Evolutionary conservation across 768 basidiomycete genomes (phyloP).

Genomic region (Coprinellus micaceus): DNA sequence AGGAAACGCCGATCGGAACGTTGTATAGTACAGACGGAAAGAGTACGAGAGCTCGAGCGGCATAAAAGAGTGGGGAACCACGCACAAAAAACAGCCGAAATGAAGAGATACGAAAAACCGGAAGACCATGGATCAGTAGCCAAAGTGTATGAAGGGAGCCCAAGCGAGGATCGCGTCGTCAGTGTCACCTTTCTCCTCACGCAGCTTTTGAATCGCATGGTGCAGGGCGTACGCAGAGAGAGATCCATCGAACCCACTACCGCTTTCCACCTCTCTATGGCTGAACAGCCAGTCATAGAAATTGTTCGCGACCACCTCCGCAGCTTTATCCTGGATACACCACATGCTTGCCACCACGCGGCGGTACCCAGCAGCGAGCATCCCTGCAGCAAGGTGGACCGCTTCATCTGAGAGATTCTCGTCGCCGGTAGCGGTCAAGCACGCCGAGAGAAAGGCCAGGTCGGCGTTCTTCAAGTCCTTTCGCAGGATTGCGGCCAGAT

Average conservation of each 20-base stretch:
- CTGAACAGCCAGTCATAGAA: constrained; percentile 22
- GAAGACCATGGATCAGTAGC: constrained; percentile 6
- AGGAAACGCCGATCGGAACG: too few species aligned
- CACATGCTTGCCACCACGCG: constrained; percentile 26
- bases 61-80: too few species aligned
- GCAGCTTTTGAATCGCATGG: constrained; percentile 17
- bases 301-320: constrained; percentile 23
- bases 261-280: neutral
- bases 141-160: neutral
- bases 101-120: too few species aligned
- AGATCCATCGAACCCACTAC: constrained; percentile 2
- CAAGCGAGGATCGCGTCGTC: neutral
- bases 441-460: neutral
- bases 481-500: neutral
- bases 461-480: neutral
- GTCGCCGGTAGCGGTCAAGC: neutral
- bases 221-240: constrained; percentile 18
- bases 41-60: too few species aligned
- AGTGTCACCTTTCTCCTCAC: neutral
- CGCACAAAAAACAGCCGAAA: too few species aligned
- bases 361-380: neutral
- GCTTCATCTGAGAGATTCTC: neutral
- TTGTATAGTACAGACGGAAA: too few species aligned
- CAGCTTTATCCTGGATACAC: constrained; percentile 31
- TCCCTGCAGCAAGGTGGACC: constrained; percentile 1